These are phyloP conservation scores for Suhomyces tanzawaensis DNA, from an alignment of 805 yeast genomes.

Conservation along the genomic window DNA sequence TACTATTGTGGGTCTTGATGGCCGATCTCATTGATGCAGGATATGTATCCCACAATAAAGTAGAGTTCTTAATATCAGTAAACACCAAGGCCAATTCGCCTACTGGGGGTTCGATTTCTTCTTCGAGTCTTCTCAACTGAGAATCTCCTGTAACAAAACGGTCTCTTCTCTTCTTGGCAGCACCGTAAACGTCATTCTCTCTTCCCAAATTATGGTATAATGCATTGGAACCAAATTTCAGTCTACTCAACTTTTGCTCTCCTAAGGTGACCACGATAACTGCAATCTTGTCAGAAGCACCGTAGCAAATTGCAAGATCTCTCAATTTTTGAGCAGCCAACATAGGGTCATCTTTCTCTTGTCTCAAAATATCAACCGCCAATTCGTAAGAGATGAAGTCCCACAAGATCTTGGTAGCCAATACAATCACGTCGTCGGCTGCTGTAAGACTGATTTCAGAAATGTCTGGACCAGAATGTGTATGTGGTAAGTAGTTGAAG, in stretches of 20 bases:
- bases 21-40: constrained; percentile 97
- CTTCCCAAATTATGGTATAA: constrained; percentile 40
- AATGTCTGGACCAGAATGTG: constrained; percentile 84
- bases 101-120: constrained; percentile 90
- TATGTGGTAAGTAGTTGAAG: constrained; percentile 79
- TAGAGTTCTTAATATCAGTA: constrained; percentile 95
- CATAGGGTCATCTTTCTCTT: constrained; percentile 79
- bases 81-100: constrained; percentile 95
- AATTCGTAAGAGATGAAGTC: constrained; percentile 76
- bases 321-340: constrained; percentile 89
- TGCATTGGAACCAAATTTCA: constrained; percentile 26
- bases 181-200: constrained; percentile 32
- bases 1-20: constrained; percentile 86
- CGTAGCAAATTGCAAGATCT: constrained; percentile 92
- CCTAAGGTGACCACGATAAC: constrained; percentile 76
- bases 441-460: constrained; percentile 57
- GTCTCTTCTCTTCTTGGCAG: constrained; percentile 43
- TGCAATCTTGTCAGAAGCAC: constrained; percentile 73
- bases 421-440: constrained; percentile 77
- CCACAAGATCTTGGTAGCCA: constrained; percentile 87
- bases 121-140: constrained; percentile 74
- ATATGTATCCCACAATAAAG: constrained; percentile 87
- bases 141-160: constrained; percentile 64
- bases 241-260: constrained; percentile 40
- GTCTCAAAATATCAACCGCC: constrained; percentile 87